A percentile compares a stretch with the other conserved stretches of the same genome.
Evolutionary conservation across 1,284 basidiomycete species (phyloP).

Genomic region (Tilletia indica): DNA sequence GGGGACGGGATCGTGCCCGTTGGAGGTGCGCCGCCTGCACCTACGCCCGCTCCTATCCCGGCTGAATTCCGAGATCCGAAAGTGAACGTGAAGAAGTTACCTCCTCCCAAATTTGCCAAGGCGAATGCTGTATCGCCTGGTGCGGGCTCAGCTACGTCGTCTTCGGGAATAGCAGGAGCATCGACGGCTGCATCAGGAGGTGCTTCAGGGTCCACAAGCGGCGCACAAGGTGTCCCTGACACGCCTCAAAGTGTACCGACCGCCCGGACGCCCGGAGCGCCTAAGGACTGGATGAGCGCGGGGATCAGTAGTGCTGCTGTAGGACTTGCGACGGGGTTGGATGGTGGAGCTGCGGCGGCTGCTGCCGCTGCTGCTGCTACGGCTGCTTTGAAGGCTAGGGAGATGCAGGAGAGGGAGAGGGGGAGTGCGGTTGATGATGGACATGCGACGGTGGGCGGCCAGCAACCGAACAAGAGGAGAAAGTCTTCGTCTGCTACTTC

Average conservation of each 20-base stretch:
- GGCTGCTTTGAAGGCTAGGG: neutral
- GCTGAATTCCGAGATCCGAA: conserved; percentile 10
- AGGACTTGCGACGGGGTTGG: conserved; percentile 9
- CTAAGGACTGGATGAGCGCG: conserved; percentile 15
- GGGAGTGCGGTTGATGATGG: neutral
- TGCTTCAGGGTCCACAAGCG: no score
- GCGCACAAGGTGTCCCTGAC: no score
- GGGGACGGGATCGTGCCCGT: no score
- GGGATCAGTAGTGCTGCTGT: conserved; percentile 11
- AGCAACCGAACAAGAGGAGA: neutral
- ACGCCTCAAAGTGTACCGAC: no score
- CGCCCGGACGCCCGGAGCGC: neutral
- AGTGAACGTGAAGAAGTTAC: conserved; percentile 9
- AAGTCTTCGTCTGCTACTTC: neutral
- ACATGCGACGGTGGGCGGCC: neutral
- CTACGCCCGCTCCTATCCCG: neutral
- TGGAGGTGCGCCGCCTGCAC: neutral
- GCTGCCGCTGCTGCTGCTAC: neutral
- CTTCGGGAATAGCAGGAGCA: neutral
- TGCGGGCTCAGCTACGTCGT: neutral
- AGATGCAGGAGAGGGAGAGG: neutral
- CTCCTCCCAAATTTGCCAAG: conserved; percentile 16
- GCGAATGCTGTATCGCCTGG: neutral
- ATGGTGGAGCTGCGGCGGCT: conserved; percentile 7
- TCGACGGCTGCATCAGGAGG: neutral